These are phyloP conservation scores for Ceratobasidium theobromae DNA, from an alignment of 1,284 basidiomycete species.

Conservation along the genomic window DNA sequence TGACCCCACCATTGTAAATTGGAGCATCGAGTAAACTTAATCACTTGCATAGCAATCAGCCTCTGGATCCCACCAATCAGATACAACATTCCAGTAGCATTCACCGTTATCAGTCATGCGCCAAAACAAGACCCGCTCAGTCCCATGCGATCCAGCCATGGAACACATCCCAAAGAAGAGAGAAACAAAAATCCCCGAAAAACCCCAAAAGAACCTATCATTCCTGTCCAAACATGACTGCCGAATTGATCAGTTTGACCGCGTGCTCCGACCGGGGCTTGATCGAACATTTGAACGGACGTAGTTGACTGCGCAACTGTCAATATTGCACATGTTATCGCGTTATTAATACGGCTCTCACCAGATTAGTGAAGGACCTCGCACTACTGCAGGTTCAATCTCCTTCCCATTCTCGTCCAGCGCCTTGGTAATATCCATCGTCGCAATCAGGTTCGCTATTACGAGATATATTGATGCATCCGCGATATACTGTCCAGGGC, in stretches of 20 bases:
- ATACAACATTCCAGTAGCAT: no score
- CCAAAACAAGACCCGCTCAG: no score
- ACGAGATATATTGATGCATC: not conserved
- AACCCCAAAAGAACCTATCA: no score
- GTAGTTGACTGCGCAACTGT: not conserved
- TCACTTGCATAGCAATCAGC: no score
- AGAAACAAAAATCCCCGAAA: no score
- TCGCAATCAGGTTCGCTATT: not conserved
- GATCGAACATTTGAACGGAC: slow-evolving; percentile 15
- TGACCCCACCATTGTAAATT: no score
- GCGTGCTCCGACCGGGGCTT: slow-evolving; percentile 11
- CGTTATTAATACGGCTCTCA: not conserved
- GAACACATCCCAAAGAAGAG: no score
- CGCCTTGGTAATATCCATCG: slow-evolving; percentile 2
- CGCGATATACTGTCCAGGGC: not conserved
- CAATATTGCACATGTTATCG: not conserved
- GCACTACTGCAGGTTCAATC: not conserved
- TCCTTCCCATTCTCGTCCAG: not conserved
- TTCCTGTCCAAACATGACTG: not conserved
- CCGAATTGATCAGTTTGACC: not conserved
- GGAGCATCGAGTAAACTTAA: no score
- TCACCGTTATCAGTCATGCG: no score
- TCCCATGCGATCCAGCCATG: no score
- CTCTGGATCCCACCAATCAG: no score
- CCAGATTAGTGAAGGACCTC: not conserved